Base-by-base conservation (phyloP, 106 monocot genomes). In the Triglochin maritima region DNA sequence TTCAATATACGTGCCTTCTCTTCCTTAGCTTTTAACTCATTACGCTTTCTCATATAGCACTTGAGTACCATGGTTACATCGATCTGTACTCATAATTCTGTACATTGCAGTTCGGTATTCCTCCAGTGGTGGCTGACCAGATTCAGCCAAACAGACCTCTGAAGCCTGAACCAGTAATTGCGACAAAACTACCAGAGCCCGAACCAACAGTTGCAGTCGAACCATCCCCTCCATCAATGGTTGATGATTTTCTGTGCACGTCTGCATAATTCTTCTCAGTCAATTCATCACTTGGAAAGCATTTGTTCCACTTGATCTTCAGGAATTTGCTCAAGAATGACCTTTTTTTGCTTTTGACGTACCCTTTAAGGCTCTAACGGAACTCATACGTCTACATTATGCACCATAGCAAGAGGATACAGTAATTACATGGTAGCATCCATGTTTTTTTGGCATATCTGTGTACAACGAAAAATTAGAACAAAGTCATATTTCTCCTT, bases 181-280 rank as follows among this genome's bases (percentile, higher is more conserved):
- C 4, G 14, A 64, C 15, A n/a, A 49, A 47, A 64, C 64, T 17
- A 11, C 44, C 64, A 62, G 17, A 62, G 16, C 44, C 44, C 15
- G 46, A 64, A 49, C 64, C 64, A 1, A 7, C 79, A 4, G 17
- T 59, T 6, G 49, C n/a, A 60, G 66, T 17, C 50, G 76, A 85
- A 61, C 61, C 80, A 49, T 45, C 61, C 45, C 56, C 81, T 12
- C 43, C 61, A 44, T 44, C 59, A 42, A 41, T 63, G 12, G 42
- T 65, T 47, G 89, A 89, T 51, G 94, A 94, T 46, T 59, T 94
- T 14, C 89, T 84, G 6, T 71, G 69, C 78, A 89, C 89, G 16
- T 94, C 89, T 47, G 94, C 94, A 62, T 94, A 93, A n/a, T n/a
- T 9, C 29, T 13, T 5, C 4, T 44, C 62, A 45, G 49, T 13